A percentile compares a stretch with the other conserved stretches of the same genome.
Evolutionary conservation across 192 early-diverging fungal genomes (phyloP).

Genomic region (Endogone sp.): DNA sequence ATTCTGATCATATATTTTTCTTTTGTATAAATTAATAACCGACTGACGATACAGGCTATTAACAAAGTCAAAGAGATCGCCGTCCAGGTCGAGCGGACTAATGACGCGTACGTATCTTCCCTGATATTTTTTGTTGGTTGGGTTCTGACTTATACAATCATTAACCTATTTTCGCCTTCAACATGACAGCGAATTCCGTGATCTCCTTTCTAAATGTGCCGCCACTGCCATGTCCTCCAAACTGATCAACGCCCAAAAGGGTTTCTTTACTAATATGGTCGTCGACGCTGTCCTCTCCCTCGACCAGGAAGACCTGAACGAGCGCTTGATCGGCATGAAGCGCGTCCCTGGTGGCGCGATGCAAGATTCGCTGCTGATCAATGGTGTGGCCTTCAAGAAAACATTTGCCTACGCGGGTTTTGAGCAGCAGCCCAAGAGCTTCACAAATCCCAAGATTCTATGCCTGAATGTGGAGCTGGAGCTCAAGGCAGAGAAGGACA

Average conservation of each 20-base stretch:
- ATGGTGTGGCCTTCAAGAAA: constrained; percentile 99
- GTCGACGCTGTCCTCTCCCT: constrained; percentile 94
- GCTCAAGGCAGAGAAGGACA: constrained; percentile 98
- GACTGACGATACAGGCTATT: constrained; percentile 50
- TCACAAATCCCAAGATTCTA: constrained; percentile 86
- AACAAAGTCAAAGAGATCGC: constrained; percentile 93
- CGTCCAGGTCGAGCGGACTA: constrained; percentile 75
- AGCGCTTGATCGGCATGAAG: constrained; percentile 98
- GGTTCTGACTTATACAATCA: background rate
- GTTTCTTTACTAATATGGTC: constrained; percentile 98
- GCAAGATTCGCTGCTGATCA: constrained; percentile 94
- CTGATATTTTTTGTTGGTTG: background rate
- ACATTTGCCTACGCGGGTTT: constrained; percentile 99
- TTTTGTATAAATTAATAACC: no score
- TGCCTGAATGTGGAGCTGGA: constrained; percentile 97
- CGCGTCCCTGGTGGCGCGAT: constrained; percentile 97
- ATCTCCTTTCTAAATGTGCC: constrained; percentile 93
- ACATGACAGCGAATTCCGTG: constrained; percentile 71
- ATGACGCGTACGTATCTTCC: constrained; percentile 52
- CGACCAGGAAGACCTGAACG: constrained; percentile 95
- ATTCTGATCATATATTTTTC: no score
- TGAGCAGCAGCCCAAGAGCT: constrained; percentile 97
- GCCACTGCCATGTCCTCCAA: constrained; percentile 98
- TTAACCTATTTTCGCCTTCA: background rate
- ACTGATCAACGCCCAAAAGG: constrained; percentile 93